Evolutionary conservation across 1,139 yeast species (phyloP), one percentile per base, ranked within the genome.

Genomic region (Taiozyma sp.): DNA sequence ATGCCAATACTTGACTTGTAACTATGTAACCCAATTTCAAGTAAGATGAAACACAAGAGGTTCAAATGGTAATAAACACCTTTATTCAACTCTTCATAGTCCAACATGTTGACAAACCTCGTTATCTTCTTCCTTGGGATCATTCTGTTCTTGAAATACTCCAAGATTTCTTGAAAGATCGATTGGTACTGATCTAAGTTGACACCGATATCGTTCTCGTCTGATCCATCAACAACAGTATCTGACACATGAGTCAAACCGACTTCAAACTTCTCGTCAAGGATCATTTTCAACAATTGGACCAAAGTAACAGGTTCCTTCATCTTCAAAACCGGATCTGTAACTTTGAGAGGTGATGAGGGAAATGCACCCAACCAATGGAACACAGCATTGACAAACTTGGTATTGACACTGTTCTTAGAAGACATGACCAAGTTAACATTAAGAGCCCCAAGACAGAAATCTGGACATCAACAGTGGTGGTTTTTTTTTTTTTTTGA

Each of bases 351-450:
- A 1, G 50, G 30, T 14, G 59, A 56, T 2, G 47, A 40, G 1
- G 61, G 60, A 21, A 56, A 54, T 6, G 43, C 14, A 1, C 54
- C 21, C 8, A 57, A 49, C 61, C 61, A 57, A 28, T 51, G 58
- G 3, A 54, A 35, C 11, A 53, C 52, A 2, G 57, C 56, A 9
- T 35, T 42, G 21, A 53, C 43, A 43, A 57, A 52, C 40, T 47
- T 55, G 22, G 16, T 6, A 35, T 35, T 35, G 19, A 19, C 22
- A 3, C 19, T 19, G 19, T 35, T 35, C 40, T 35, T 35, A 11
- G 40, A 8, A 3, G 22, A 7, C 40, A 35, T 35, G 19, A 19
- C 19, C 19, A 19, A 19, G 19, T 19, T 19, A 19, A 19, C 19
- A 19, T 19, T 19, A 19, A 19, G 19, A 19, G 19, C 19, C 19